Evolutionary conservation across 2,329 filamentous ascomycete species (phyloP).

Genomic region (Elsinoe necatrix): DNA sequence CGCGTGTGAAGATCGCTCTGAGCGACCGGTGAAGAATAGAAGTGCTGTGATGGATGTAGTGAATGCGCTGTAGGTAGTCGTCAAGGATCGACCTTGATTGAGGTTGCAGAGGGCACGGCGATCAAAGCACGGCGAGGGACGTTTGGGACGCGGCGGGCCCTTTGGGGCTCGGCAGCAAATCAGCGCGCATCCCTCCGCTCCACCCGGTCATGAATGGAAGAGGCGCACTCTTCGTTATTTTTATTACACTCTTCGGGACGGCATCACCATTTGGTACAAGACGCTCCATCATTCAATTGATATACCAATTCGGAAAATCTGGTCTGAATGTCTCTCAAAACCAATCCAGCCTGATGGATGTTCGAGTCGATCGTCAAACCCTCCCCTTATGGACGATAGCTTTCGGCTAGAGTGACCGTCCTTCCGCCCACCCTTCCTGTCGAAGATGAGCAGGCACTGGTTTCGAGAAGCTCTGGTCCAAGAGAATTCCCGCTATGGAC

Average conservation of each 20-base stretch:
- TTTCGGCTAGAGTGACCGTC: not conserved
- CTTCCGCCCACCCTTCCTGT: not conserved
- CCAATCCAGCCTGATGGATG: not conserved
- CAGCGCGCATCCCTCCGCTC: not conserved
- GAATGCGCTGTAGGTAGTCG: not conserved
- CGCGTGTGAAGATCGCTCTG: not conserved
- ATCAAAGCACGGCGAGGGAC: constrained; percentile 6
- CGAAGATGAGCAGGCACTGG: not conserved
- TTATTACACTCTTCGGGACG: no score
- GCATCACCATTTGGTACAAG: no score
- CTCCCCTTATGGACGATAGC: not conserved
- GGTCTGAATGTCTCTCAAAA: not conserved
- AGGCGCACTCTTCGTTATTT: no score
- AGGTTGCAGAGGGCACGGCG: constrained; percentile 3
- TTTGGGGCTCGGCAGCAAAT: constrained; percentile 1
- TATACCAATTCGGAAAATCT: not conserved
- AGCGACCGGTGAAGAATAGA: not conserved
- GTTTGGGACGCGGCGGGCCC: constrained; percentile 6
- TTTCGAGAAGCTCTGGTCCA: not conserved
- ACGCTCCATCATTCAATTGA: not conserved
- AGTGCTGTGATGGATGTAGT: not conserved
- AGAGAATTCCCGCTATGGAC: not conserved
- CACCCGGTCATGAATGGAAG: not conserved
- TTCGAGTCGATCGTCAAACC: not conserved
- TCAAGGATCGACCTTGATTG: not conserved